phyloP scores from a whole-genome alignment of 129 eudicot species.

The Artemisia tridentata region DNA sequence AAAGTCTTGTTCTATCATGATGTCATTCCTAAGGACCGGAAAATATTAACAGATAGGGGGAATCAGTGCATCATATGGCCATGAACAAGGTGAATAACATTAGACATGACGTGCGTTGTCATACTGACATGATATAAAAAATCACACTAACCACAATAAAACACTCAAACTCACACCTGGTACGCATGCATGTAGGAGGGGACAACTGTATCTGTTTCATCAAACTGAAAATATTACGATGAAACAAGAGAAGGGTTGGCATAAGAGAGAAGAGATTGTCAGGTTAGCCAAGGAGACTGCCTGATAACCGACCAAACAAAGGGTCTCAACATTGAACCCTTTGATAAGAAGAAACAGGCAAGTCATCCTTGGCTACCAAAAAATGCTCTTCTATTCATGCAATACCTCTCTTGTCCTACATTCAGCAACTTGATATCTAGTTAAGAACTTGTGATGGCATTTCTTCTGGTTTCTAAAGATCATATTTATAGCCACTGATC shows the following conservation, averaged over 20 bases:
- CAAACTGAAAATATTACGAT: background rate
- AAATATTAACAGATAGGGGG: no score
- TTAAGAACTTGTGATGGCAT: background rate
- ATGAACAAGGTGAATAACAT: no score
- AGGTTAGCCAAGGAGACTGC: conserved; percentile 57
- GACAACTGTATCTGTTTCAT: background rate
- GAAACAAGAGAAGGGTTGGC: conserved; percentile 32
- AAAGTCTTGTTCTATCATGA: no score
- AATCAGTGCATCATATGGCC: no score
- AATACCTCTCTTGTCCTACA: conserved; percentile 33
- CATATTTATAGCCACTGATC: conserved; percentile 23
- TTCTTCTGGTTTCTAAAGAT: conserved; percentile 1
- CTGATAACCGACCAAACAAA: conserved; percentile 32
- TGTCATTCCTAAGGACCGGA: no score
- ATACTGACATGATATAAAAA: background rate
- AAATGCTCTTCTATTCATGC: conserved; percentile 43
- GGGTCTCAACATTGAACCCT: conserved; percentile 5
- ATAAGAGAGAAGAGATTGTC: conserved; percentile 42
- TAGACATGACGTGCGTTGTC: background rate
- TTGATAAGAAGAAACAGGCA: conserved; percentile 43
- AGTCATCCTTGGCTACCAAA: conserved; percentile 80
- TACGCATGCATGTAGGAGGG: background rate
- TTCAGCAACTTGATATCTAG: conserved; percentile 23
- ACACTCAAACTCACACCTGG: conserved; percentile 9
- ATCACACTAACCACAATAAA: background rate